These are phyloP conservation scores for Syncephalis fuscata DNA, from an alignment of 371 early-diverging fungal species.

Conservation along the genomic window DNA sequence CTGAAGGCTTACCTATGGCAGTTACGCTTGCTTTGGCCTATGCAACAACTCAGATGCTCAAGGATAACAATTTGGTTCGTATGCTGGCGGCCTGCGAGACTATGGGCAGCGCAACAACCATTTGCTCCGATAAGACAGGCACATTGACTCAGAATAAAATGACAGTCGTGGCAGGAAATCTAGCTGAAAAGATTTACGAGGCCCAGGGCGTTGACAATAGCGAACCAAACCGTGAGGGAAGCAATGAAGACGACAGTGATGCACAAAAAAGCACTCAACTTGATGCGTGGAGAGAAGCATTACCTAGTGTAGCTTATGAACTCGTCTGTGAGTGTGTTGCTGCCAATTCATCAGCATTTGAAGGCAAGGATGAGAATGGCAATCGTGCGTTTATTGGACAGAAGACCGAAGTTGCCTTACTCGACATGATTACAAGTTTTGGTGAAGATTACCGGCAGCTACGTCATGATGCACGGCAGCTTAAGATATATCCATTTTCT, in stretches of 20 bases:
- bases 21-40: slow-evolving; percentile 61
- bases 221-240: slow-evolving; percentile 4
- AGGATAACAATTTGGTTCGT: slow-evolving; percentile 82
- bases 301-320: slow-evolving; percentile 12
- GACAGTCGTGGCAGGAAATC: slow-evolving; percentile 59
- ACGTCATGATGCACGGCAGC: slow-evolving; percentile 24
- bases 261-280: too few species aligned
- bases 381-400: slow-evolving; percentile 38
- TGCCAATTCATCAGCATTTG: slow-evolving; percentile 68
- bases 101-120: slow-evolving; percentile 83
- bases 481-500: slow-evolving; percentile 57
- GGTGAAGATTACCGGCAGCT: slow-evolving; percentile 25
- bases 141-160: slow-evolving; percentile 81
- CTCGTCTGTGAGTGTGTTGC: slow-evolving; percentile 45
- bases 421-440: slow-evolving; percentile 32
- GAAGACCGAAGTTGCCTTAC: slow-evolving; percentile 73
- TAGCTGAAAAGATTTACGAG: not conserved
- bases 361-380: slow-evolving; percentile 29
- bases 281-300: too few species aligned
- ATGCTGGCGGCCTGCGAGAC: slow-evolving; percentile 82
- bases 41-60: slow-evolving; percentile 67
- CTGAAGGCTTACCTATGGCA: slow-evolving; percentile 63
- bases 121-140: slow-evolving; percentile 87
- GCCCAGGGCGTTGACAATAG: slow-evolving; percentile 1
- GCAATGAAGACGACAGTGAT: too few species aligned